These are phyloP conservation scores for Nannochloris sp. DNA, from an alignment of 139 green algal genomes.

Conservation along the genomic window DNA sequence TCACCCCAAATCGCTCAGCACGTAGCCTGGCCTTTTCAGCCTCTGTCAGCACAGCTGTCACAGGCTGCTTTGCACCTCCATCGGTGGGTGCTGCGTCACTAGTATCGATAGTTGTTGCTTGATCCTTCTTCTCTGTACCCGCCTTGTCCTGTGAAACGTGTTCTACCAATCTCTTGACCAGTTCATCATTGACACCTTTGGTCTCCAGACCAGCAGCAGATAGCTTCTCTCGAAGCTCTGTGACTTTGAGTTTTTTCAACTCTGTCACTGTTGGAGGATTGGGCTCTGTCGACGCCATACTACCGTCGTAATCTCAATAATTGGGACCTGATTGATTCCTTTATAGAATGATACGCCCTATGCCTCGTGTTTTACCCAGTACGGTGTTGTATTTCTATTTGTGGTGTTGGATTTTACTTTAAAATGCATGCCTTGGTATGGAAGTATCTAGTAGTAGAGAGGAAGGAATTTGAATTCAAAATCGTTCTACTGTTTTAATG, in stretches of 20 bases:
- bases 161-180: slow-evolving; percentile 18
- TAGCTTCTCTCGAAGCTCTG: slow-evolving; percentile 31
- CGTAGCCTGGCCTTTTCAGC: slow-evolving; percentile 19
- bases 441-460: too few relatives aligned
- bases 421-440: too few relatives aligned
- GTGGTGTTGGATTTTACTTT: too few relatives aligned
- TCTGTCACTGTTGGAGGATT: not conserved
- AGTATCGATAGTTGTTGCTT: not conserved
- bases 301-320: too few relatives aligned
- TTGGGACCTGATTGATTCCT: too few relatives aligned
- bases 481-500: too few relatives aligned
- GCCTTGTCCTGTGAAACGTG: slow-evolving; percentile 8
- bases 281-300: not conserved
- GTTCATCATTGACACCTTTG: slow-evolving; percentile 36
- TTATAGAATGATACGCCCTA: too few relatives aligned
- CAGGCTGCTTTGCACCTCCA: not conserved
- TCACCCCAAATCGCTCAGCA: slow-evolving; percentile 18
- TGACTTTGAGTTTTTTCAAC: slow-evolving; percentile 27
- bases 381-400: too few relatives aligned
- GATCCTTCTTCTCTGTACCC: not conserved
- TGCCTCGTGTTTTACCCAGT: too few relatives aligned
- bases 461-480: too few relatives aligned
- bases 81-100: not conserved
- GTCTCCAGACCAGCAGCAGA: slow-evolving; percentile 17
- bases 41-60: slow-evolving; percentile 10